phyloP scores from a whole-genome alignment of 768 basidiomycete genomes.

The Psilocybe subaeruginosa region DNA sequence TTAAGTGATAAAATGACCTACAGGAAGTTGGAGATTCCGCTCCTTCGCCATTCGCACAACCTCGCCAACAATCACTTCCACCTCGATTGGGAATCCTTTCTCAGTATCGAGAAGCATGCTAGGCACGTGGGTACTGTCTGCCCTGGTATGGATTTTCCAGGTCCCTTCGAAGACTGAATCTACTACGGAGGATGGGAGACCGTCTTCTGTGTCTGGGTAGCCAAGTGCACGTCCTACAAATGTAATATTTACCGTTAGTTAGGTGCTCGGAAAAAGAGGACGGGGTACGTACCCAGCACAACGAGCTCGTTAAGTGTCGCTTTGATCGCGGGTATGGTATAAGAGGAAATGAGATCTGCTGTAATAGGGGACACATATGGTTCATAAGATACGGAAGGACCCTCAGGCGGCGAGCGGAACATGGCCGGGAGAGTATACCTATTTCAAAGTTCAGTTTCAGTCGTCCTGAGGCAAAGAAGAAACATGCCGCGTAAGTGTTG shows the following conservation, averaged over 20 bases:
- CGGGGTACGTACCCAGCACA: not conserved
- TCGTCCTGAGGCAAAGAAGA: not conserved
- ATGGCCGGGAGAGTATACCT: conserved; percentile 50
- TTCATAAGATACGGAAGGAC: conserved; percentile 34
- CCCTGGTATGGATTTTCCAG: not conserved
- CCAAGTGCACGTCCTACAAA: conserved; percentile 42
- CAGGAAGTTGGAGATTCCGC: conserved; percentile 48
- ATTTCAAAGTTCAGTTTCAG: not conserved
- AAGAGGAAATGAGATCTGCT: conserved; percentile 40
- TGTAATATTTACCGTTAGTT: not conserved
- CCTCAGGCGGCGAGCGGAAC: conserved; percentile 47
- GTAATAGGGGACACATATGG: conserved; percentile 44
- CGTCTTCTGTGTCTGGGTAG: conserved; percentile 45
- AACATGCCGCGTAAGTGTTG: conserved; percentile 50
- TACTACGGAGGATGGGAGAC: conserved; percentile 41
- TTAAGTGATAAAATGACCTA: conserved; percentile 30
- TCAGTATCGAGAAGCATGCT: conserved; percentile 68
- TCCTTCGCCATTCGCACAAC: conserved; percentile 55
- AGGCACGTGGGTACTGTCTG: conserved; percentile 24
- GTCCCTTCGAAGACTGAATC: not conserved
- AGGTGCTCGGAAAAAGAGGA: not conserved
- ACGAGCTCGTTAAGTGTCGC: conserved; percentile 49
- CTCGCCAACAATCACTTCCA: conserved; percentile 67
- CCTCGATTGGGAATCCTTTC: conserved; percentile 59
- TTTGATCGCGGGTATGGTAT: conserved; percentile 47